phyloP scores from a whole-genome alignment of 1,139 yeast species.

The Magnusiomyces magnusii region DNA sequence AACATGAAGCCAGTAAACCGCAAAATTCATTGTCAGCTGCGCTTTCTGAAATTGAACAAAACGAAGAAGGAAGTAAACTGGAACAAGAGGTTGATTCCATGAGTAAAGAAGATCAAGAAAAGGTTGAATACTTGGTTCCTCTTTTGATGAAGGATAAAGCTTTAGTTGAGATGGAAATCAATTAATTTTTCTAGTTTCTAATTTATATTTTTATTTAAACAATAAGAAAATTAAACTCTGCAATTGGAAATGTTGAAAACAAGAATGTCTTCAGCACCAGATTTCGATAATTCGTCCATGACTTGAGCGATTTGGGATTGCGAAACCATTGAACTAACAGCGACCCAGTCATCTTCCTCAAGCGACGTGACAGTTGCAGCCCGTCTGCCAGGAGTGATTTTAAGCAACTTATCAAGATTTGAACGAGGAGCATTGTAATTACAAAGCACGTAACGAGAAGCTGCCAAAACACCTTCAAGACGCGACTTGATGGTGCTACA shows the following conservation, averaged over 20 bases:
- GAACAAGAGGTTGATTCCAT: no score
- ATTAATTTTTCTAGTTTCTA: no score
- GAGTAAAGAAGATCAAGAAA: not conserved
- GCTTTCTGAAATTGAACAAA: no score
- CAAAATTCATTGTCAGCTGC: no score
- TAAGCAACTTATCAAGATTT: conserved; percentile 50
- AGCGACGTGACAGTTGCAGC: conserved; percentile 93
- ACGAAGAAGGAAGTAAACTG: no score
- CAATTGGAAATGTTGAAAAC: conserved; percentile 86
- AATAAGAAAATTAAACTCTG: conserved; percentile 54
- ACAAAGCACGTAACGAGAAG: conserved; percentile 86
- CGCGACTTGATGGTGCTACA: conserved; percentile 67
- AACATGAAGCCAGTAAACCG: not conserved
- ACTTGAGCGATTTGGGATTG: conserved; percentile 66
- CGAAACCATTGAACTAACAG: conserved; percentile 88
- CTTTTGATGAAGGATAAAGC: not conserved
- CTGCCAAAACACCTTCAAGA: conserved; percentile 89
- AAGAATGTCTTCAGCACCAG: conserved; percentile 83
- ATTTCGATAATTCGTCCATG: conserved; percentile 73
- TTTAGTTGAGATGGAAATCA: not conserved
- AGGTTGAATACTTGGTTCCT: not conserved
- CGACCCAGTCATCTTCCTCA: conserved; percentile 86
- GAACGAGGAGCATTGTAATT: conserved; percentile 87
- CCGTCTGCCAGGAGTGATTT: conserved; percentile 90
- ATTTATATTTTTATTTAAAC: not conserved